Evolutionary conservation across 805 yeast species (phyloP), one percentile per base, ranked within the genome.

Genomic region (Wickerhamiella alocasiicola): DNA sequence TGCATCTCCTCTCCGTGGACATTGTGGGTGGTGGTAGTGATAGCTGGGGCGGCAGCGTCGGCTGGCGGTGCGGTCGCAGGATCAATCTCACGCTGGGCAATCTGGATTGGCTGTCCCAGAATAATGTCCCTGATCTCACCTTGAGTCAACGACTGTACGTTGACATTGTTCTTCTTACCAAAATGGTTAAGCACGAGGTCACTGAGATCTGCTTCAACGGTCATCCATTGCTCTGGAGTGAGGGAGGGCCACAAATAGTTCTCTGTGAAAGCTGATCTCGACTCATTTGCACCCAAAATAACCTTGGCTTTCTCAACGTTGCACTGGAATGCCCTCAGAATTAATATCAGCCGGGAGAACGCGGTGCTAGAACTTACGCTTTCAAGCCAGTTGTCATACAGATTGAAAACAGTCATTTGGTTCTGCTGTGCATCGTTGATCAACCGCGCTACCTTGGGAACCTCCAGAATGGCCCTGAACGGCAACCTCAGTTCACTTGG

Each of bases 1-100:
- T 81, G 79, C 52, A 91, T 88, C 52, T 87, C 93, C 55, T 91
- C 98, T 25, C 99, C 99, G 54, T 87, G 96, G 2, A 82, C 94
- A 55, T 84, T 91, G 19, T 77, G 76, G 0, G 94, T 81, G 43
- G 77, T 79, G 0, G 94, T 76, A 51, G 83, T 85, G 50, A 78
- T 69, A 0, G 94, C 91, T 0, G 85, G 73, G 24, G 78, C 61
- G 48, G 80, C 78, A 21, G 55, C 63, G 7, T 63, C 65, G 36
- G 63, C 60, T 25, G 66, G 70, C 38, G 83, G 67, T 44, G 80
- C 87, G 0, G 87, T 78, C n/a, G 36, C 39, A 3, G 33, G 27
- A 57, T 84, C 73, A 52, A 78, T 81, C 59, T 87, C 95, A 51
- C 95, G 70, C 51, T 79, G 74, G 0, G 94, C 94, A 15, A 36